phyloP scores from a whole-genome alignment of 345 rosid genomes.

The Hevea brasiliensis region DNA sequence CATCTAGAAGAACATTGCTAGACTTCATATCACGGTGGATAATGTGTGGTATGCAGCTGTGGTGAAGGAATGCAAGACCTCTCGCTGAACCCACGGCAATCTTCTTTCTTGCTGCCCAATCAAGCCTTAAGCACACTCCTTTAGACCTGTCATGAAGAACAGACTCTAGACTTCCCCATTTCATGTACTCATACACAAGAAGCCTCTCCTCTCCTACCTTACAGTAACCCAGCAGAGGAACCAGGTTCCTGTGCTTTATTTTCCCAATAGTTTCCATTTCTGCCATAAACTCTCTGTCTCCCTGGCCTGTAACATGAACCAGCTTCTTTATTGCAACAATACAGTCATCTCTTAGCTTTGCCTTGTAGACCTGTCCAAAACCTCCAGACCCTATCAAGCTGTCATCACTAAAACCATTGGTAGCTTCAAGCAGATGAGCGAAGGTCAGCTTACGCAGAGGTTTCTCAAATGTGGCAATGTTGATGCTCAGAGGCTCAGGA shows the following conservation, averaged over 20 bases:
- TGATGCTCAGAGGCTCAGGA: slow-evolving; percentile 93
- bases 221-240: slow-evolving; percentile 89
- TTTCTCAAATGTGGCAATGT: slow-evolving; percentile 93
- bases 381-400: slow-evolving; percentile 93
- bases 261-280: slow-evolving; percentile 99
- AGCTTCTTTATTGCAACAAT: slow-evolving; percentile 91
- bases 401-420: slow-evolving; percentile 89
- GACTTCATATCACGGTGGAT: slow-evolving; percentile 99
- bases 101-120: slow-evolving; percentile 85
- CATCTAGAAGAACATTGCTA: slow-evolving; percentile 89
- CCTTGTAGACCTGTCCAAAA: slow-evolving; percentile 97
- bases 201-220: slow-evolving; percentile 96
- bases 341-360: slow-evolving; percentile 69
- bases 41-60: slow-evolving; percentile 96
- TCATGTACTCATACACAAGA: slow-evolving; percentile 97
- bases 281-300: slow-evolving; percentile 98
- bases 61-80: slow-evolving; percentile 97
- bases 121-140: slow-evolving; percentile 54
- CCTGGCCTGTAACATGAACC: slow-evolving; percentile 83
- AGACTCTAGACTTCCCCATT: slow-evolving; percentile 92
- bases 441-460: slow-evolving; percentile 88
- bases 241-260: slow-evolving; percentile 94
- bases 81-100: slow-evolving; percentile 90
- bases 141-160: slow-evolving; percentile 74
- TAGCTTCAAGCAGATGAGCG: slow-evolving; percentile 88